Evolutionary conservation across 208 protist genomes (phyloP), one percentile per base, ranked within the genome.

Genomic region (Borovskyia barvae): DNA sequence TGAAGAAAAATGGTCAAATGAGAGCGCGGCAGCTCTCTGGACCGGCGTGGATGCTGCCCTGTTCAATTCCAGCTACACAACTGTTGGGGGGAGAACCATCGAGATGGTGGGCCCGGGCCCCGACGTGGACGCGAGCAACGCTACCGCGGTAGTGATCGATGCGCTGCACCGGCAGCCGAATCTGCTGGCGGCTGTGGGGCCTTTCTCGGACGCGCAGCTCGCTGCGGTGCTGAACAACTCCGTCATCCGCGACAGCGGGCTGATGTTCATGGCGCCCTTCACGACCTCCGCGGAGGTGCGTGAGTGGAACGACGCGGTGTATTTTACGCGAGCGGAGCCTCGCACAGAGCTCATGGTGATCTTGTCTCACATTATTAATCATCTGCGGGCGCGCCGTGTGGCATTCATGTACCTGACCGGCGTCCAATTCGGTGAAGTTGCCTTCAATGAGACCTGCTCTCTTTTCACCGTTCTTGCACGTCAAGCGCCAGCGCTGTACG

Each of bases 391-490:
- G 0, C 37, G 43, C 2, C 71, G 80, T 51, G 46, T 77, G n/a
- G 74, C 61, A 30, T 80, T 79, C 62, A 88, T 85, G 81, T 82
- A 85, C 64, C 58, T 82, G 40, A 55, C 52, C n/a, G 57, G 48
- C 24, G 61, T 64, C 3, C 2, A 30, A 15, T 82, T 72, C 45
- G 76, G 74, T n/a, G 61, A 76, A 0, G 12, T 0, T 8, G 74
- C 75, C 52, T 74, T 70, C 46, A 1, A 20, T 14, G 41, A 55
- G n/a, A 20, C 68, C 17, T 19, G 37, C 29, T 0, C 11, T 26
- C 20, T 67, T 14, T 29, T 85, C n/a, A 0, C 6, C 0, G 7
- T 28, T 3, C 36, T 73, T 8, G 41, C 36, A 3, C 41, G 40
- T 1, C 47, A 45, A 1, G 29, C 74, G 0, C 33, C 57, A 19